Conservation (phyloP, 208 protist genomes). For the Phytomonas serpens region DNA sequence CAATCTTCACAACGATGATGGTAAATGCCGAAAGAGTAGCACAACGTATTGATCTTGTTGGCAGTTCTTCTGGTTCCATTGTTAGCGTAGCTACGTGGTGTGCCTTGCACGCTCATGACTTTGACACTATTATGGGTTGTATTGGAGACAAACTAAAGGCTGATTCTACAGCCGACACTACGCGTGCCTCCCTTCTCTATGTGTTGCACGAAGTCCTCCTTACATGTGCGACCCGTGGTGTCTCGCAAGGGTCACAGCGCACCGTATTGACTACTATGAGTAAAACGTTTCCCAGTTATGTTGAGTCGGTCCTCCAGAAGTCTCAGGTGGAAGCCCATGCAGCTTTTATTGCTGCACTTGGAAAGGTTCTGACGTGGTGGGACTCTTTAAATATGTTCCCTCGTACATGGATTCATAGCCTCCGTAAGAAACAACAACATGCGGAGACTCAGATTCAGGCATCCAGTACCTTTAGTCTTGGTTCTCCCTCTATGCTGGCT, state of each 20-base stretch:
- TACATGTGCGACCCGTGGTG: constrained; percentile 52
- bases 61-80: constrained; percentile 60
- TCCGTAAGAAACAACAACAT: constrained; percentile 23
- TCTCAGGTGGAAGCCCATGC: constrained; percentile 15
- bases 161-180: constrained; percentile 26
- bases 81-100: constrained; percentile 84
- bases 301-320: constrained; percentile 27
- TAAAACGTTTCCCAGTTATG: constrained; percentile 30
- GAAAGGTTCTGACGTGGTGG: constrained; percentile 69
- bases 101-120: constrained; percentile 65
- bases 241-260: constrained; percentile 50
- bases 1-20: neutral
- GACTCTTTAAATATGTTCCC: constrained; percentile 71
- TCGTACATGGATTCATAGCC: constrained; percentile 46
- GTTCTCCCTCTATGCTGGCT: constrained; percentile 17
- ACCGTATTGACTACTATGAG: constrained; percentile 49
- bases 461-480: constrained; percentile 2
- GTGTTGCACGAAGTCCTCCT: constrained; percentile 83
- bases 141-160: constrained; percentile 48
- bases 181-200: constrained; percentile 60
- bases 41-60: constrained; percentile 61
- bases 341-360: constrained; percentile 30
- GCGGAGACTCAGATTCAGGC: constrained; percentile 20
- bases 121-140: constrained; percentile 52
- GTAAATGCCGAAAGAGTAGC: constrained; percentile 64